Evolutionary conservation across 345 rosid genomes (phyloP), one percentile per base, ranked within the genome.

Genomic region (Boechera stricta): DNA sequence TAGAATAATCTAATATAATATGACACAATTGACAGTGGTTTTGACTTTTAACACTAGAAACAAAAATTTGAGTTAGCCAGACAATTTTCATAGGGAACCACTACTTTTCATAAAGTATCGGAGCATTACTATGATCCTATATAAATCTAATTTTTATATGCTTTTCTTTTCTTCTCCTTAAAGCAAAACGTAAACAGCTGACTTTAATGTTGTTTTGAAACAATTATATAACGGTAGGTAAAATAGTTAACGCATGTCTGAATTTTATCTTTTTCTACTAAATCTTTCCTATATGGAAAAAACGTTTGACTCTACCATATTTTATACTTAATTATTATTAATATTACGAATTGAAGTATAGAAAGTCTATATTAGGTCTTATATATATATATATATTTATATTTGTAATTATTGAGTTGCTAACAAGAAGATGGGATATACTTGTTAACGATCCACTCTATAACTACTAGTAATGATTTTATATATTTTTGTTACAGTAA

Each of bases 61-160:
- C 80, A 77, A 77, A 77, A 77, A 10, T 24, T 63, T 47, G 80
- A 77, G 80, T 77, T 77, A 71, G 59, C 75, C 76, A 69, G 59
- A 77, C 71, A 6, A 55, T 71, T 52, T 41, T 71, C 72, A 11
- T 33, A 35, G 54, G 33, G 28, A 71, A 70, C 66, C 44, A 63
- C 70, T 71, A 63, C 70, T 71, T 77, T 70, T 64, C 66, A 55
- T 70, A 70, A 77, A 77, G 80, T 28, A 7, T 53, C 9, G 24
- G 44, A 69, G 61, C 64, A 61, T 13, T 76, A 69, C 57, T 68
- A 36, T 77, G 58, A 24, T 69, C 55, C 49, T 41, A 39, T 41
- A 29, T 10, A 10, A 12, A n/a, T 47, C 16, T 67, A n/a, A 28
- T 13, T n/a, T 15, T 59, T 4, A 48, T 49, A 7, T 10, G 5